Percentiles rank a stretch among this genome's conserved stretches.
These are phyloP conservation scores for Platanus orientalis DNA, from an alignment of 164 flowering plant species.

Conservation along the genomic window DNA sequence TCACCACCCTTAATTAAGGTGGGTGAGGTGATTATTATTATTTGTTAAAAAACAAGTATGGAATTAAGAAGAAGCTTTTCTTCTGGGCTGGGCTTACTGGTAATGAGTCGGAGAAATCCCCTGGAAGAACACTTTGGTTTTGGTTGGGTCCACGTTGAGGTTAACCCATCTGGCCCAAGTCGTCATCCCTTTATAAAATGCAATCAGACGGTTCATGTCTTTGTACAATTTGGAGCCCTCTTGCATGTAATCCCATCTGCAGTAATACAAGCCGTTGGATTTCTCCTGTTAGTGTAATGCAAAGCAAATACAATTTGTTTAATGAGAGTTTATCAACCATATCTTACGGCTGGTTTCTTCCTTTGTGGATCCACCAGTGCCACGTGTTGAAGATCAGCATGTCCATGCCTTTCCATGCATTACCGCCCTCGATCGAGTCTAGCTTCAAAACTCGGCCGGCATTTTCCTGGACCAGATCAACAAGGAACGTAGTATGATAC, in stretches of 20 bases:
- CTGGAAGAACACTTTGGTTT: slow-evolving; percentile 79
- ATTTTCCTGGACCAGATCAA: slow-evolving; percentile 48
- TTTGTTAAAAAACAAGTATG: too few relatives aligned
- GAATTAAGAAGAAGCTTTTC: too few relatives aligned
- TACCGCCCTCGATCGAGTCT: slow-evolving; percentile 50
- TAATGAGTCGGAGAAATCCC: slow-evolving; percentile 89
- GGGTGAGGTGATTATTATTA: too few relatives aligned
- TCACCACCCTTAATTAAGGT: too few relatives aligned
- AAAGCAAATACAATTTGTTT: too few relatives aligned
- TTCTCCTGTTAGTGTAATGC: not conserved
- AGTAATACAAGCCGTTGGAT: slow-evolving; percentile 3
- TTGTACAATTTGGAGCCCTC: slow-evolving; percentile 36
- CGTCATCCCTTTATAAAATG: slow-evolving; percentile 58
- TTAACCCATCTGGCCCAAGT: slow-evolving; percentile 92
- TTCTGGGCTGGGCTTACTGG: slow-evolving; percentile 55
- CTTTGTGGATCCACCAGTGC: slow-evolving; percentile 97
- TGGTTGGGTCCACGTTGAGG: slow-evolving; percentile 44
- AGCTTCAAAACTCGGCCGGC: slow-evolving; percentile 52
- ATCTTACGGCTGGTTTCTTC: slow-evolving; percentile 57
- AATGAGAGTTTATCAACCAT: not conserved
- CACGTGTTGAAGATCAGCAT: slow-evolving; percentile 74
- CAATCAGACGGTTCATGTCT: slow-evolving; percentile 74
- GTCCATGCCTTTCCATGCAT: slow-evolving; percentile 68
- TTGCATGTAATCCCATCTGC: slow-evolving; percentile 77
- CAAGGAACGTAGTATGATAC: slow-evolving; percentile 54